Conservation (phyloP, 1,284 basidiomycete genomes). For the Ganoderma resinaceum region DNA sequence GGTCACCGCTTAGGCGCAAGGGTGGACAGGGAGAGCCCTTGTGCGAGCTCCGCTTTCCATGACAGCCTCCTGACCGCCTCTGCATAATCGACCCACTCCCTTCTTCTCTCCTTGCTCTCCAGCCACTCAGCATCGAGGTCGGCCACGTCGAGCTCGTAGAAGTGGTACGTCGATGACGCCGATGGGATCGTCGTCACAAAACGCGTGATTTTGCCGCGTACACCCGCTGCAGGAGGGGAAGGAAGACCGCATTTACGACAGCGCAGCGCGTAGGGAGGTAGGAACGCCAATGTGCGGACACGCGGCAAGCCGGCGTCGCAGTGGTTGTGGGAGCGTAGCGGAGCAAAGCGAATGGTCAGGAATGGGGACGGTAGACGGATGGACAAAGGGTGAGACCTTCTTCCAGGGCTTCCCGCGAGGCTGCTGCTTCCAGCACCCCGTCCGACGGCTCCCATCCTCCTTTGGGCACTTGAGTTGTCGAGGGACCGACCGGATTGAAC, state of each 20-base stretch:
- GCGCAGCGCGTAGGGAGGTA: not conserved
- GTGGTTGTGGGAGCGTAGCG: conserved; percentile 23
- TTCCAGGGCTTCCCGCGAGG: conserved; percentile 88
- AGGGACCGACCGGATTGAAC: not conserved
- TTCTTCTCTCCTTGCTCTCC: conserved; percentile 73
- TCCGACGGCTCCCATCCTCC: conserved; percentile 86
- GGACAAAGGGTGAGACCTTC: conserved; percentile 89
- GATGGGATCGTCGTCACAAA: conserved; percentile 81
- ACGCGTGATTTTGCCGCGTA: conserved; percentile 79
- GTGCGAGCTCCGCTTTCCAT: conserved; percentile 82
- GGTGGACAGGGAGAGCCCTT: conserved; percentile 72
- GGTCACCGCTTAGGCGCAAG: conserved; percentile 56
- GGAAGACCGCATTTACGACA: not conserved
- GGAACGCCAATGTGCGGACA: conserved; percentile 14
- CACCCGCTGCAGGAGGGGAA: conserved; percentile 64
- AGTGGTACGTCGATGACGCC: conserved; percentile 81
- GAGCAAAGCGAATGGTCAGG: conserved; percentile 50
- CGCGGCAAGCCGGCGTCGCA: conserved; percentile 22
- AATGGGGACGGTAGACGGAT: conserved; percentile 69
- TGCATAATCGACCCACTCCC: conserved; percentile 86
- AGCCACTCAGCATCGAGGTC: conserved; percentile 79
- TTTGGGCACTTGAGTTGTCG: conserved; percentile 71
- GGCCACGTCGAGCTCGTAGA: conserved; percentile 84
- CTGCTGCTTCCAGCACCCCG: conserved; percentile 80
- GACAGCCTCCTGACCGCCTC: conserved; percentile 75